Conservation (phyloP, 2,329 filamentous ascomycete genomes). For the Xylaria sp. region DNA sequence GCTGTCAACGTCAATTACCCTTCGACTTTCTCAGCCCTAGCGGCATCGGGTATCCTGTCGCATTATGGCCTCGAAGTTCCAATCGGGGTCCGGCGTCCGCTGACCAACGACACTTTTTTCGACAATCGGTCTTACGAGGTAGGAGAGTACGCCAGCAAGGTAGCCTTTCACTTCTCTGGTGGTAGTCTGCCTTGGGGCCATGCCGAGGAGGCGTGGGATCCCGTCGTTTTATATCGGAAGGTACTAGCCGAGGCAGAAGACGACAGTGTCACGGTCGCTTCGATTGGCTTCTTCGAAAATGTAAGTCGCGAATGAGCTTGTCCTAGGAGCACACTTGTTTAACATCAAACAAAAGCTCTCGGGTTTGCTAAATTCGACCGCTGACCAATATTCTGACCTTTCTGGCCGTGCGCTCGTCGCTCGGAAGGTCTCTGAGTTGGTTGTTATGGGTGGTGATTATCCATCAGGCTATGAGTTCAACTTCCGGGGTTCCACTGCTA, state of each 20-base stretch:
- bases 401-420: slow-evolving; percentile 55
- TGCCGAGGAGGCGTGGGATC: slow-evolving; percentile 53
- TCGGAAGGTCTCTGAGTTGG: slow-evolving; percentile 59
- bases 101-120: slow-evolving; percentile 57
- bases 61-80: slow-evolving; percentile 45
- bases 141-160: slow-evolving; percentile 59
- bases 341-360: slow-evolving; percentile 50
- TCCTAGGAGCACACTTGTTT: slow-evolving; percentile 26
- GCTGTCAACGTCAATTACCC: slow-evolving; percentile 56
- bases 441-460: slow-evolving; percentile 64
- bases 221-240: slow-evolving; percentile 58
- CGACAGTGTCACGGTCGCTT: slow-evolving; percentile 57
- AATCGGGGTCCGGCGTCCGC: slow-evolving; percentile 54
- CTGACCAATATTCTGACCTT: slow-evolving; percentile 54
- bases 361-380: slow-evolving; percentile 56
- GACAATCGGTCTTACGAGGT: slow-evolving; percentile 53
- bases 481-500: slow-evolving; percentile 56
- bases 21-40: slow-evolving; percentile 54
- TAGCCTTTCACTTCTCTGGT: slow-evolving; percentile 54
- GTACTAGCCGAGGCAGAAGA: slow-evolving; percentile 53
- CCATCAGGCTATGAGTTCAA: slow-evolving; percentile 61
- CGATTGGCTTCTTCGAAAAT: slow-evolving; percentile 59
- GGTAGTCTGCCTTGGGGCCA: slow-evolving; percentile 50
- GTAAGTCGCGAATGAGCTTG: slow-evolving; percentile 35
- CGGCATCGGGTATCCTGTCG: slow-evolving; percentile 46